phyloP scores from a whole-genome alignment of 345 rosid species.

The Tarenaya hassleriana region DNA sequence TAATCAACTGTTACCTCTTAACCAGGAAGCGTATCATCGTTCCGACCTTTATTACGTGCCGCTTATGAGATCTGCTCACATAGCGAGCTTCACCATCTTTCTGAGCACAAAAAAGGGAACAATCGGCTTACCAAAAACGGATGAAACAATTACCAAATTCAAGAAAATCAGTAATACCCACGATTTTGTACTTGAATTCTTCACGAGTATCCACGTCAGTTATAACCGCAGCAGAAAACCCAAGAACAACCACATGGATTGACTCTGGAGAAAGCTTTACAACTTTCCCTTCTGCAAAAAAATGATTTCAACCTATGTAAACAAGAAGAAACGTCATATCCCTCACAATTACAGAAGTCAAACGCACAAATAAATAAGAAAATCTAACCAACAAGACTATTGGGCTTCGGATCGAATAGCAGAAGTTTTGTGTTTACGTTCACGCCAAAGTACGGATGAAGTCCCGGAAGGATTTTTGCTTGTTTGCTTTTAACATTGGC shows the following conservation, averaged over 20 bases:
- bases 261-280: slow-evolving; percentile 59
- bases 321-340: background rate
- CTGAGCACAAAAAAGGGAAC: slow-evolving; percentile 23
- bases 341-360: background rate
- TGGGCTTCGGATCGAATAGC: slow-evolving; percentile 67
- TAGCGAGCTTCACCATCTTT: slow-evolving; percentile 45
- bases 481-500: slow-evolving; percentile 36
- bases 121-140: background rate
- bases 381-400: slow-evolving; percentile 56
- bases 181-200: slow-evolving; percentile 55
- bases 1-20: slow-evolving; percentile 50
- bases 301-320: background rate
- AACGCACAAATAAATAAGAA: slow-evolving; percentile 1
- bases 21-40: slow-evolving; percentile 62
- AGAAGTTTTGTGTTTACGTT: slow-evolving; percentile 49
- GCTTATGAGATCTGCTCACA: slow-evolving; percentile 51
- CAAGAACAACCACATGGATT: slow-evolving; percentile 74
- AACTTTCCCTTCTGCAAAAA: slow-evolving; percentile 62
- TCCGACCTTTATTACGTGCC: slow-evolving; percentile 60
- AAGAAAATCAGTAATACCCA: slow-evolving; percentile 22
- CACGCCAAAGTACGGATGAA: slow-evolving; percentile 62
- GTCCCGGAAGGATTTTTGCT: slow-evolving; percentile 57
- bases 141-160: background rate
- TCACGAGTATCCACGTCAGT: slow-evolving; percentile 54
- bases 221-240: slow-evolving; percentile 71